Evolutionary conservation across 2,329 filamentous ascomycete genomes (phyloP), one percentile per base, ranked within the genome.

Genomic region (Pyrenochaeta sp.): DNA sequence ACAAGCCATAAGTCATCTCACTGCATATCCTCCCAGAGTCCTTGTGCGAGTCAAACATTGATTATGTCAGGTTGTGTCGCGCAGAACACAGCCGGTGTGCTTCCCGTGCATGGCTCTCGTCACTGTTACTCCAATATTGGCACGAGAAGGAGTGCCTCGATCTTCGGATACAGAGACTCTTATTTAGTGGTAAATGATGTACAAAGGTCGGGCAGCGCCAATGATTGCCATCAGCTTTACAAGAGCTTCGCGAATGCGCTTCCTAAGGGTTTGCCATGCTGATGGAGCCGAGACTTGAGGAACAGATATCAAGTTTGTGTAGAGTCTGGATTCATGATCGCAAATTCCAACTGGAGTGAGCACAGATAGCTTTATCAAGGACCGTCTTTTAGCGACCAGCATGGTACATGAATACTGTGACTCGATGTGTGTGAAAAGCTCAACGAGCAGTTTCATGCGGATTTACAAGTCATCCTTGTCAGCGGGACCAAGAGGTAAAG

Each of bases 131-230:
- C 85, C 85, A 87, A 11, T 77, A 71, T 54, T 83, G 77, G 39
- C 73, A 79, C 9, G 81, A 82, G 50, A 69, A 73, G 11, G 71
- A 77, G 47, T 74, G 81, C 87, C 85, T 45, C 77, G 80, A 61
- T 87, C 85, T 61, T 85, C 83, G 1, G 75, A 75, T 11, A 67
- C 69, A 63, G 85, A 83, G n/a, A 82, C 62, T 31, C 75, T 71
- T 47, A 65, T 73, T 41, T 86, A 85, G 29, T 78, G 74, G 3
- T 85, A 72, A 33, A 86, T 80, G 2, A 82, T 79, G 60, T 86
- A 83, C 12, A 87, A 72, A 6, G 84, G 83, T 60, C 85, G 86
- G 68, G 82, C 84, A 0, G 87, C 82, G 1, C 85, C 85, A 17
- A 86, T 78, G 2, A 87, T 73, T 2, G 46, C 21, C 11, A 84